Evolutionary conservation across 305 asterid species (phyloP).

Genomic region (Ajuga reptans): DNA sequence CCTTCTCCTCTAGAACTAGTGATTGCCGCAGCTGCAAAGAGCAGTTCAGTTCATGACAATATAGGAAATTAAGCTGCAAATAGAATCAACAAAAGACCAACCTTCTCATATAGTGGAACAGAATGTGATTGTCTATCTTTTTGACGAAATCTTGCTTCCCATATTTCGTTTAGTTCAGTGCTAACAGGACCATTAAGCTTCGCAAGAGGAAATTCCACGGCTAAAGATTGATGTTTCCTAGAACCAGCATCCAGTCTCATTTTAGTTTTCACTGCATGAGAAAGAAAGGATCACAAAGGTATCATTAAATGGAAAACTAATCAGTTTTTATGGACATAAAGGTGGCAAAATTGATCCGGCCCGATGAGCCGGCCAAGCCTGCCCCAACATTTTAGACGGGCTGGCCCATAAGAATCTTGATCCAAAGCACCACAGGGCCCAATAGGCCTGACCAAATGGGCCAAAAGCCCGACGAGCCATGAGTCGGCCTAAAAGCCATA

Average conservation of each 20-base stretch:
- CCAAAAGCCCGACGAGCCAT: too few relatives aligned
- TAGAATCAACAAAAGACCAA: constrained; percentile 24
- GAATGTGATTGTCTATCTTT: constrained; percentile 33
- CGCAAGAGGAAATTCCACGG: constrained; percentile 70
- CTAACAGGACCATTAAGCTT: constrained; percentile 54
- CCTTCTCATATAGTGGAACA: constrained; percentile 66
- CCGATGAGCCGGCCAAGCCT: too few relatives aligned
- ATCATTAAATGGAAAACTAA: constrained; percentile 5
- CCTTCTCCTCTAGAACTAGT: constrained; percentile 38
- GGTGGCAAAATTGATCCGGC: too few relatives aligned
- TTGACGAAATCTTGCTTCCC: constrained; percentile 51
- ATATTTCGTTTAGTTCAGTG: constrained; percentile 46
- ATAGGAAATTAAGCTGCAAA: constrained; percentile 11
- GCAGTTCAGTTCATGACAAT: constrained; percentile 20
- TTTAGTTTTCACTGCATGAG: constrained; percentile 52
- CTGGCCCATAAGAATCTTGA: too few relatives aligned
- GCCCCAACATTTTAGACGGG: too few relatives aligned
- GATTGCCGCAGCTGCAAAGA: constrained; percentile 75
- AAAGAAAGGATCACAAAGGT: constrained; percentile 18
- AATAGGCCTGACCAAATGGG: too few relatives aligned
- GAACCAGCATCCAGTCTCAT: constrained; percentile 34
- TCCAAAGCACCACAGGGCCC: too few relatives aligned
- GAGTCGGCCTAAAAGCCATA: too few relatives aligned
- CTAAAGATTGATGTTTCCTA: constrained; percentile 32
- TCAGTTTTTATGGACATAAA: not conserved